Evolutionary conservation across 2,329 filamentous ascomycete genomes (phyloP), one percentile per base, ranked within the genome.

Genomic region (Remersonia thermophila): DNA sequence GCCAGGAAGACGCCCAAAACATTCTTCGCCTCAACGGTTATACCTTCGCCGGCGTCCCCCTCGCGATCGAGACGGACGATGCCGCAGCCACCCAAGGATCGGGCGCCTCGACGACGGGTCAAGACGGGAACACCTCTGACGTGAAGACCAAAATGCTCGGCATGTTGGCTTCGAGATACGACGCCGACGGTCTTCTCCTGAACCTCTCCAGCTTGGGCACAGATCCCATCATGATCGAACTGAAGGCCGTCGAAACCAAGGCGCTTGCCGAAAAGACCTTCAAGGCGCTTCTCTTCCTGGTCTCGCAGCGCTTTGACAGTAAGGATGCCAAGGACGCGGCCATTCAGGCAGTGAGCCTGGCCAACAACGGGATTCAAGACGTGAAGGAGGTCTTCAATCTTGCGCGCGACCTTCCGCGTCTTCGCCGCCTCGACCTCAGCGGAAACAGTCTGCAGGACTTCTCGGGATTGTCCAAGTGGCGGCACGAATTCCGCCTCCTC

Each of bases 341-440:
- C 4, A 80, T 98, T 33, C 66, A 80, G 45, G 89, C 84, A 52
- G 79, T 96, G 49, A 83, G 80, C 27, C 70, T 98, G 10, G 77
- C 81, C 13, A 74, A 76, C 55, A 96, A 96, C 58, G 75, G 76
- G 41, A 76, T 96, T 31, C 65, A 73, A 34, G 78, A 82, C 44
- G 72, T 94, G 27, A 56, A 65, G 14, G 71, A 80, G 36, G 80
- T 96, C 34, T 83, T 80, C 35, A 69, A 76, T 1, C 68, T 96
- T 2, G 77, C 84, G 8, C 71, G 75, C 35, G 85, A 83, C 0
- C 83, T 96, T 37, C 85, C 87, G 0, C 80, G 87, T 42, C 66
- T 96, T 41, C 79, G 84, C 54, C 87, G 94, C 47, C 73, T 98
- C 10, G 89, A 95, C 47, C 71, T 96, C 17, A 91, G 84, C 37